These are phyloP conservation scores for Plasmodium gaboni DNA, from an alignment of 169 alveolate genomes.

Conservation along the genomic window DNA sequence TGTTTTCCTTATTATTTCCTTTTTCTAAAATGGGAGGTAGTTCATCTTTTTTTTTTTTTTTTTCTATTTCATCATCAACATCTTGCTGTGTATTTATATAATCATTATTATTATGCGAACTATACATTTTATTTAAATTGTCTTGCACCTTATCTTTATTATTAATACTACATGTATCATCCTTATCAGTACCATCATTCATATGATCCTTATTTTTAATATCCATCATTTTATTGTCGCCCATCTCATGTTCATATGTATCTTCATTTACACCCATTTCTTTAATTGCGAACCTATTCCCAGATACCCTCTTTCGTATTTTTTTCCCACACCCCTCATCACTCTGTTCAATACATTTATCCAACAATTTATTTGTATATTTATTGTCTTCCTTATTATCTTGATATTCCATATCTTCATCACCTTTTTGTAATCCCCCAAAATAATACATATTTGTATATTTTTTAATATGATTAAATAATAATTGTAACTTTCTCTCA, in stretches of 20 bases:
- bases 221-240: not conserved
- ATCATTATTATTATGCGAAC: not conserved
- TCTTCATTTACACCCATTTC: not conserved
- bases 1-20: not conserved
- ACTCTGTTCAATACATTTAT: not conserved
- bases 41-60: not conserved
- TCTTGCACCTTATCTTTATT: no score
- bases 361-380: not conserved
- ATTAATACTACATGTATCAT: no score
- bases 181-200: no score
- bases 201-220: not conserved
- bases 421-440: not conserved
- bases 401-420: conserved; percentile 1
- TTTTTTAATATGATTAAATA: conserved; percentile 53
- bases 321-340: not conserved
- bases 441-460: conserved; percentile 75
- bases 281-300: not conserved
- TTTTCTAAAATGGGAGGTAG: not conserved
- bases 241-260: not conserved
- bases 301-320: not conserved
- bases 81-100: not conserved
- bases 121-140: no score
- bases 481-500: conserved; percentile 58
- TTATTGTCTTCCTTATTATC: not conserved
- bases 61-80: not conserved